Percentiles rank a stretch among this genome's conserved stretches.
Evolutionary conservation across 2,329 filamentous ascomycete genomes (phyloP).

Genomic region (Leptosphaerulina australis): DNA sequence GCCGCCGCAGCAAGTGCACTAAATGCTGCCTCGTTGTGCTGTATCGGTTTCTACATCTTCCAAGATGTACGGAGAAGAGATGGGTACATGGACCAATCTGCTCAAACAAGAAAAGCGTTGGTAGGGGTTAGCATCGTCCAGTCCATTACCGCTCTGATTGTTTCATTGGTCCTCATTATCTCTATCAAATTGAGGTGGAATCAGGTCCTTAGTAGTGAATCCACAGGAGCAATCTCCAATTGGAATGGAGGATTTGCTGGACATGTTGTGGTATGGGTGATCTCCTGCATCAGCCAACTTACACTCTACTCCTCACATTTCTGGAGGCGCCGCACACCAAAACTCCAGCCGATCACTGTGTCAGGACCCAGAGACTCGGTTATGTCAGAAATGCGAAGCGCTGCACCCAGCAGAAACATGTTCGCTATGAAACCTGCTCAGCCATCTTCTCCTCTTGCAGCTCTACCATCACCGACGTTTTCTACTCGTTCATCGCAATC

Average conservation of each 20-base stretch:
- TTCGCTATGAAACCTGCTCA: slow-evolving; percentile 32
- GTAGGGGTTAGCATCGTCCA: slow-evolving; percentile 29
- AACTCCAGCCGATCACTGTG: slow-evolving; percentile 26
- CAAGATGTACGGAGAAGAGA: slow-evolving; percentile 41
- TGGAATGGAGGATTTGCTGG: slow-evolving; percentile 40
- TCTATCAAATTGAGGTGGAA: slow-evolving; percentile 33
- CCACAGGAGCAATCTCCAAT: slow-evolving; percentile 23
- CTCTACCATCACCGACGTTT: slow-evolving; percentile 45
- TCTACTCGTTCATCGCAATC: slow-evolving; percentile 45
- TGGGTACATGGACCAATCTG: slow-evolving; percentile 28
- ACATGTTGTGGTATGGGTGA: slow-evolving; percentile 45
- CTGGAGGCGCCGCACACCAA: slow-evolving; percentile 29
- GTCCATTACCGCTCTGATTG: slow-evolving; percentile 32
- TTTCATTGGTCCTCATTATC: slow-evolving; percentile 38
- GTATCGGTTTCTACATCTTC: slow-evolving; percentile 36
- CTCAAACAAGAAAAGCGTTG: slow-evolving; percentile 27
- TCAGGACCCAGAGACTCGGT: slow-evolving; percentile 44
- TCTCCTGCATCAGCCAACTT: slow-evolving; percentile 41
- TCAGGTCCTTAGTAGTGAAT: slow-evolving; percentile 23
- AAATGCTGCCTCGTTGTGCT: slow-evolving; percentile 38
- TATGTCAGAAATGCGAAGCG: slow-evolving; percentile 43
- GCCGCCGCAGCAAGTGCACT: slow-evolving; percentile 42
- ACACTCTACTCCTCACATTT: slow-evolving; percentile 38
- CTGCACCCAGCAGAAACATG: slow-evolving; percentile 31
- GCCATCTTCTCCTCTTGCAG: slow-evolving; percentile 37